Base-by-base conservation (phyloP, 495 filamentous ascomycete species). In the Schizothecium vesticola region DNA sequence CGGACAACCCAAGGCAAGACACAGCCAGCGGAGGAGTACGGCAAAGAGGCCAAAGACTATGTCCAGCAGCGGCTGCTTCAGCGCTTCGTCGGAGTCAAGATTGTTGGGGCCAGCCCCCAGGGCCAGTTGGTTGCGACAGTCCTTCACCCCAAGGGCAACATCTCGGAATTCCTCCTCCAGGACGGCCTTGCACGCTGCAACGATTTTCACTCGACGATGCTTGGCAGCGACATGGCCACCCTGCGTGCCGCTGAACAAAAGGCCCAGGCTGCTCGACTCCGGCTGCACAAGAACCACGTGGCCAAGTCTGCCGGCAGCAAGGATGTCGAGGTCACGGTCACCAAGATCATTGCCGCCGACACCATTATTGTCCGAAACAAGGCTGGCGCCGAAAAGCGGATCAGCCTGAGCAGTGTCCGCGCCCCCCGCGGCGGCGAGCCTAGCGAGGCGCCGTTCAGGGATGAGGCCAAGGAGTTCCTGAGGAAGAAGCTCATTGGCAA, bases 401-500 rank as follows among this genome's bases (percentile, higher is more conserved):
- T 97, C 75, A 96, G 89, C 75, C 80, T 99, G 63, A 97, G 93
- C 81, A 97, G 94, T 75, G 86, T 97, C 66, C 87, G 96, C 56
- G 94, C 95, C 57, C 96, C 96, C 19, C 93, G 97, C 70, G 68
- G 76, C 8, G 78, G 77, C 28, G 85, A 87, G 67, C 72, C 80
- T 4, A 73, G 79, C 7, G 84, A 98, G 78, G 85, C 91, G 19
- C 94, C 93, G 2, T 98, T 92, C 79, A 86, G 87, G 66, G 90
- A 94, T 12, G 94, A 97, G 71, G 94, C 96, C 19, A 98, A 98
- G 82, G 96, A 99, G 77, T 98, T 91, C 75, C 79, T 98, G 69
- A 87, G 96, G 43, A 97, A 97, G 84, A 91, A 88, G 74, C 79
- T 97, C 6, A 98, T 99, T 73, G 96, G 92, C 43, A 99, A 99